Conservation (phyloP, 2,329 filamentous ascomycete species). For the Colletotrichum shisoi region DNA sequence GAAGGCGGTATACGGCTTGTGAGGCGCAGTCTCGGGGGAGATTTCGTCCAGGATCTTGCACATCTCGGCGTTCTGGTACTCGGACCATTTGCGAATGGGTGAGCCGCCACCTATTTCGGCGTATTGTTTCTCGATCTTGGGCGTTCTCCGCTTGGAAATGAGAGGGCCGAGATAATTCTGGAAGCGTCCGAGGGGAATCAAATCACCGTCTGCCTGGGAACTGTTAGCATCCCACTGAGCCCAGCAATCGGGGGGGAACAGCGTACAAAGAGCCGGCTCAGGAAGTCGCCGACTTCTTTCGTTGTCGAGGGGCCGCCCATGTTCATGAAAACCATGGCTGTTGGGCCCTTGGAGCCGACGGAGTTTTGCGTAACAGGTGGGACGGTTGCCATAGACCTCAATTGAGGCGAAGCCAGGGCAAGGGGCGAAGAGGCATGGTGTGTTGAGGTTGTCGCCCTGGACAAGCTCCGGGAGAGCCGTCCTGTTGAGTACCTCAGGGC, state of each 20-base stretch:
- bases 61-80: constrained; percentile 93
- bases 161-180: constrained; percentile 90
- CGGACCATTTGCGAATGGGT: constrained; percentile 97
- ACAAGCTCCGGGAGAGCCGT: constrained; percentile 49
- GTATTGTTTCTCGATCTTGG: constrained; percentile 97
- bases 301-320: constrained; percentile 95
- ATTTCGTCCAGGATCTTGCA: constrained; percentile 94
- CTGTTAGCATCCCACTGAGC: constrained; percentile 37
- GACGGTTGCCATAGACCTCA: constrained; percentile 65
- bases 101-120: constrained; percentile 95
- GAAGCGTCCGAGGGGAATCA: constrained; percentile 92
- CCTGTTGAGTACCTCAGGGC: constrained; percentile 52
- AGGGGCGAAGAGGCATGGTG: constrained; percentile 38
- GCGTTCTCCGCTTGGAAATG: constrained; percentile 85
- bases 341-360: constrained; percentile 77
- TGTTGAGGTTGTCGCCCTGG: constrained; percentile 34
- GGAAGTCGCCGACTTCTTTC: constrained; percentile 85
- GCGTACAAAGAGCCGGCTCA: constrained; percentile 89
- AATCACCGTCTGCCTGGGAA: constrained; percentile 81
- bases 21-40: constrained; percentile 90
- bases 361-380: constrained; percentile 83
- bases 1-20: constrained; percentile 97
- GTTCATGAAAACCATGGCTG: constrained; percentile 98
- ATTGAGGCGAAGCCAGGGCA: constrained; percentile 49
- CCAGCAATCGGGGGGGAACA: background rate